Evolutionary conservation across 129 eudicot genomes (phyloP), one percentile per base, ranked within the genome.

Genomic region (Calendula officinalis): DNA sequence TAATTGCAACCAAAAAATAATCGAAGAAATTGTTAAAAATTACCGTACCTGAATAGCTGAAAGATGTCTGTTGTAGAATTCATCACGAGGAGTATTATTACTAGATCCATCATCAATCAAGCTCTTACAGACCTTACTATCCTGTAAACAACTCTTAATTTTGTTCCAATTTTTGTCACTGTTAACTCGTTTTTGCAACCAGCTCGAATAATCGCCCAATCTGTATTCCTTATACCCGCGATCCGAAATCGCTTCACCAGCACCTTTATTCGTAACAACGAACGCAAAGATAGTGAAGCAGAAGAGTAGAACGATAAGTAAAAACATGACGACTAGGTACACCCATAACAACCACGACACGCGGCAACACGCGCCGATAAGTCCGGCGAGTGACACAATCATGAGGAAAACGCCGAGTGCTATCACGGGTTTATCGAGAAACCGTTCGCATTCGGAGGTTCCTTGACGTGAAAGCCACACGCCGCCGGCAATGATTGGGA

Each of bases 1-100:
- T 55, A 55, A 46, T 2, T 22, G 30, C 55, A 35, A 38, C 55
- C 35, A 10, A 9, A 0, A 36, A 3, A 1, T 12, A 7, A 70
- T 17, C 8, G 2, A 34, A 16, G 35, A 39, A 57, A 45, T 35
- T 13, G 10, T 43, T 0, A 8, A 60, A 15, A 49, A 10, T 43
- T 74, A 91, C 98, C 98, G 39, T 74, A 91, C 98, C 98, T 91
- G 86, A 82, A 91, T 78, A 4, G 98, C 47, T 66, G 81, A 70
- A 1, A 91, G 82, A 37, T 73, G 81, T 6, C 73, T 58, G 11
- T 32, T 12, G 51, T 73, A 84, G 51, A 87, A 87, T 1, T 47
- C 72, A 0, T 52, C 66, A 16, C 42, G 65, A 4, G 70, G 50
- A 36, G 86, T 55, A 44, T 53, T 60, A 7, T 45, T 36, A 0